phyloP scores from a whole-genome alignment of 257 asterid genomes.

The Ophiorrhiza pumila region DNA sequence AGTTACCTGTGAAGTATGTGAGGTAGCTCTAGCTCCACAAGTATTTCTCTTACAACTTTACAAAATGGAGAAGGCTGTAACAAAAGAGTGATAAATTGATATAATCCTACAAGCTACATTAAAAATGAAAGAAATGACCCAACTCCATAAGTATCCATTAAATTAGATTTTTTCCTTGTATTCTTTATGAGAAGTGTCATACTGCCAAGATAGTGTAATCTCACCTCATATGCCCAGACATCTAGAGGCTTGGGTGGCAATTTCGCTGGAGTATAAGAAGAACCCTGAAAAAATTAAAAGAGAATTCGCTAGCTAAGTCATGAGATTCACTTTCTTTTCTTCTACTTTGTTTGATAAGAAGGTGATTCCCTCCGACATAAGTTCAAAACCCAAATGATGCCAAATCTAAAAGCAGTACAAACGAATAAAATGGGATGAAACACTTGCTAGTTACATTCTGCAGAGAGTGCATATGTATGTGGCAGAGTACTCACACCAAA shows the following conservation, averaged over 20 bases:
- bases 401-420: not conserved
- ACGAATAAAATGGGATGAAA: not conserved
- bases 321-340: not conserved
- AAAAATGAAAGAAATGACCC: not conserved
- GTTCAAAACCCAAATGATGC: not conserved
- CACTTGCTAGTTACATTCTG: not conserved
- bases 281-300: slow-evolving; percentile 46
- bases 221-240: slow-evolving; percentile 95
- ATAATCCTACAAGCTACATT: no score
- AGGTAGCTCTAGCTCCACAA: slow-evolving; percentile 89
- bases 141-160: not conserved
- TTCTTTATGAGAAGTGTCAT: slow-evolving; percentile 6
- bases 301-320: not conserved
- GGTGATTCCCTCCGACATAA: not conserved
- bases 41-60: slow-evolving; percentile 87
- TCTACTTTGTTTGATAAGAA: slow-evolving; percentile 1
- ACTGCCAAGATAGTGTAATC: slow-evolving; percentile 16
- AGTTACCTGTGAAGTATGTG: slow-evolving; percentile 81
- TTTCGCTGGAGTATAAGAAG: slow-evolving; percentile 64
- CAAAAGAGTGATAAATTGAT: slow-evolving; percentile 1
- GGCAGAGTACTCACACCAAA: not conserved
- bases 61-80: slow-evolving; percentile 88
- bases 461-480: not conserved
- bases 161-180: not conserved
- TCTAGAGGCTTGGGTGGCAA: slow-evolving; percentile 85